Conservation (phyloP, 306 rosid genomes). For the Lathyrus aphaca region DNA sequence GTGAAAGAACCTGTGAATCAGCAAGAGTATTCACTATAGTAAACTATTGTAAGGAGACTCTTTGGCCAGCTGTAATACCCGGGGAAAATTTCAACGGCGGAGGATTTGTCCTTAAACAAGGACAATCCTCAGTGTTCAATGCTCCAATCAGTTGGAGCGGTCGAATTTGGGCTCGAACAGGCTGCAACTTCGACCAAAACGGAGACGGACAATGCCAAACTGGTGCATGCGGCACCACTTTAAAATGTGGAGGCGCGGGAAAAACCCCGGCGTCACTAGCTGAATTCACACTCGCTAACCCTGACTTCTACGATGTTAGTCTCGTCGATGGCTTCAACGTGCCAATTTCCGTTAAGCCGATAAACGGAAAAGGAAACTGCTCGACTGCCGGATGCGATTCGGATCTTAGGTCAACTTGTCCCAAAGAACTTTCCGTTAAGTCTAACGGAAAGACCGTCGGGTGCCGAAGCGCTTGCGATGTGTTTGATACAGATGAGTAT, state of each 20-base stretch:
- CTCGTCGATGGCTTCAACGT: conserved; percentile 91
- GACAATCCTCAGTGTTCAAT: conserved; percentile 56
- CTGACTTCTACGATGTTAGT: conserved; percentile 82
- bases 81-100: conserved; percentile 81
- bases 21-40: conserved; percentile 74
- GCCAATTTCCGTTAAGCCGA: conserved; percentile 57
- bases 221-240: conserved; percentile 61
- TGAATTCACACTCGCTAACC: conserved; percentile 65
- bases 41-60: conserved; percentile 79
- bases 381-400: conserved; percentile 65
- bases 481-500: conserved; percentile 75
- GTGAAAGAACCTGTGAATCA: conserved; percentile 50
- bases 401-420: conserved; percentile 63
- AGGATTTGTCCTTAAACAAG: conserved; percentile 68
- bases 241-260: conserved; percentile 70
- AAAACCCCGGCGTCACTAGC: conserved; percentile 81
- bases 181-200: conserved; percentile 72
- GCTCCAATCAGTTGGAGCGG: conserved; percentile 83
- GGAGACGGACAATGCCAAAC: conserved; percentile 72
- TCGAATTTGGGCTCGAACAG: conserved; percentile 92
- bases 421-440: conserved; percentile 55
- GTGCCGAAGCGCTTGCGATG: conserved; percentile 93
- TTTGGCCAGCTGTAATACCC: conserved; percentile 79
- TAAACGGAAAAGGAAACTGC: conserved; percentile 78
- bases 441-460: conserved; percentile 60